These are phyloP conservation scores for Pyrus hybrid DNA, from an alignment of 331 rosid genomes.

Conservation along the genomic window DNA sequence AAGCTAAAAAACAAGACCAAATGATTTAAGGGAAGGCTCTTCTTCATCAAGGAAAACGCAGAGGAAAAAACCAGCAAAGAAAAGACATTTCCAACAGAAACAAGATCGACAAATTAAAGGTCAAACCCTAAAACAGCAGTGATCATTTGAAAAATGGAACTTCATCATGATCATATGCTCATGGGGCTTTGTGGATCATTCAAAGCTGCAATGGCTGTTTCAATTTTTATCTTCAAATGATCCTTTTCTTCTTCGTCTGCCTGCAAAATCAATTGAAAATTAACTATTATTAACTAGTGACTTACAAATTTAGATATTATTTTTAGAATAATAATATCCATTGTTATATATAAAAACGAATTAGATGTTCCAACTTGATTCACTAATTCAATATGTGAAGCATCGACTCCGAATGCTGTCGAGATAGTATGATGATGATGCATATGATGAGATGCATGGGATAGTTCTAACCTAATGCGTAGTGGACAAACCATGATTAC, in stretches of 20 bases:
- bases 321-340: too few species aligned
- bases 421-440: background rate
- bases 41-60: too few species aligned
- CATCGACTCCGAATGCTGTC: too few species aligned
- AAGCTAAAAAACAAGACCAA: too few species aligned
- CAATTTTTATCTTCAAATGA: conserved; percentile 43
- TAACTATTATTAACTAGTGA: too few species aligned
- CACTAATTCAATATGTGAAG: too few species aligned
- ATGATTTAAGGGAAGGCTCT: too few species aligned
- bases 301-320: too few species aligned
- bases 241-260: conserved; percentile 88
- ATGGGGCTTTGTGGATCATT: conserved; percentile 70
- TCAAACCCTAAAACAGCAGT: background rate
- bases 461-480: background rate
- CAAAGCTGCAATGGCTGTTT: conserved; percentile 66
- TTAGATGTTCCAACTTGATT: too few species aligned
- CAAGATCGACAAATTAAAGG: background rate
- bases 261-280: conserved; percentile 27
- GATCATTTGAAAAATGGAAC: background rate
- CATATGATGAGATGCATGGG: background rate
- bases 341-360: too few species aligned
- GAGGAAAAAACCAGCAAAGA: background rate
- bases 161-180: conserved; percentile 35
- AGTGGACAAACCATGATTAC: background rate
- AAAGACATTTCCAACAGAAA: background rate